Evolutionary conservation across 1,139 yeast genomes (phyloP).

Genomic region (Zygotorulaspora mrakii): DNA sequence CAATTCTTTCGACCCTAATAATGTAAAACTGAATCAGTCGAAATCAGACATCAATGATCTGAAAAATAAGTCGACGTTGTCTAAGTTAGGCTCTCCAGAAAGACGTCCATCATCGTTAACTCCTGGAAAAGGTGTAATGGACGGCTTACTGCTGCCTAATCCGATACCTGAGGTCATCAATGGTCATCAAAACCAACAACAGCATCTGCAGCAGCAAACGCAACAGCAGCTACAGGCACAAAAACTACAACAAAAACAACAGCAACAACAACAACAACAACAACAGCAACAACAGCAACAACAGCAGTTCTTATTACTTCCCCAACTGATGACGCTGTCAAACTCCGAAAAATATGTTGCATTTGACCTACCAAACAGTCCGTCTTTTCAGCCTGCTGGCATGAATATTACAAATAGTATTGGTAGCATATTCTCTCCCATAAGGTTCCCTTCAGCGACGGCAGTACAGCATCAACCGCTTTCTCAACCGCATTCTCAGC

Average conservation of each 20-base stretch:
- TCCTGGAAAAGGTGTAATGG: conserved; percentile 14
- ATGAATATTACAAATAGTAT: conserved; percentile 32
- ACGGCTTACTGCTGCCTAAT: conserved; percentile 19
- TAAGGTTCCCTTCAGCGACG: conserved; percentile 18
- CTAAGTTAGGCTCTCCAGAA: conserved; percentile 12
- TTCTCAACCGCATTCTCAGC: conserved; percentile 23
- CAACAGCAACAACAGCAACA: conserved; percentile 29
- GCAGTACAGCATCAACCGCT: conserved; percentile 18
- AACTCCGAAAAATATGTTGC: conserved; percentile 28
- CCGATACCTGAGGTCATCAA: conserved; percentile 12
- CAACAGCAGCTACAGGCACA: conserved; percentile 4
- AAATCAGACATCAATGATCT: conserved; percentile 8
- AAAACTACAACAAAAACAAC: conserved; percentile 5
- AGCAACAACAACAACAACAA: conserved; percentile 9
- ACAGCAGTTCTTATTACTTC: conserved; percentile 25
- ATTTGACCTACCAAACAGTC: conserved; percentile 27
- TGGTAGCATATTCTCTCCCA: conserved; percentile 29
- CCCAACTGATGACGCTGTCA: conserved; percentile 21
- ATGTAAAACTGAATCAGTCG: conserved; percentile 1
- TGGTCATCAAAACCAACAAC: conserved; percentile 13
- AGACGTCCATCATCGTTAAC: conserved; percentile 6
- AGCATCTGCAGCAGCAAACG: conserved; percentile 10
- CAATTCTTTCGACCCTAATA: not conserved
- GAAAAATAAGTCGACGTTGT: not conserved
- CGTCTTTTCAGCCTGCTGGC: conserved; percentile 26